Evolutionary conservation across 208 protist genomes (phyloP), one percentile per base, ranked within the genome.

Genomic region (Angomonas ambiguus): DNA sequence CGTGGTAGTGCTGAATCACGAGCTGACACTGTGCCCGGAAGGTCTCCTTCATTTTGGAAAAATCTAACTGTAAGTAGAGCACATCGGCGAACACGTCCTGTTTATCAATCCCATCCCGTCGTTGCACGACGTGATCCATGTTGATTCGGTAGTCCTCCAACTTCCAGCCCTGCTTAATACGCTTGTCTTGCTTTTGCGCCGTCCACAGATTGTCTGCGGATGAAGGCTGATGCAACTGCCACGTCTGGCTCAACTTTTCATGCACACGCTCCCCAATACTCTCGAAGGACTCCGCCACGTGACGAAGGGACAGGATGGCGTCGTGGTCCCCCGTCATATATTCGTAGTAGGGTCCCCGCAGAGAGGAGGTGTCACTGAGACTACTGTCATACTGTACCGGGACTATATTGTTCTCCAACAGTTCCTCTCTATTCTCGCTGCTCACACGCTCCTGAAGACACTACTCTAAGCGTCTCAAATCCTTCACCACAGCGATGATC

Each of bases 31-130:
- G 97, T 42, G 76, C 72, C 18, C 97, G 82, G 69, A 99, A 96
- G 10, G 95, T 92, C 49, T 96, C 83, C 90, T 99, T 99, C 81
- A 99, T 96, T 61, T 88, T 91, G 32, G 85, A 87, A 80, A 94
- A 98, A 79, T 99, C 97, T 4, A 99, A 76, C 68, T 96, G 85
- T 38, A 99, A 59, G 80, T 99, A 99, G 45, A 93, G 70, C 18
- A 98, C 94, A 67, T 95, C 90, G 25, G 85, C 82, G 53, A 92
- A 98, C 20, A 95, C 90, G 72, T 99, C 97, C 71, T 98, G 93
- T 68, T 97, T 97, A 71, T 98, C 88, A 58, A 99, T 98, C 27
- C 93, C 89, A 27, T 94, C 84, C 34, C 96, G 81, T 55, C 92
- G 83, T 68, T 98, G 91, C 33, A 85, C 83, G 53, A 98, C 97